Conservation (phyloP, 768 basidiomycete genomes). For the Boletus reticulatus region DNA sequence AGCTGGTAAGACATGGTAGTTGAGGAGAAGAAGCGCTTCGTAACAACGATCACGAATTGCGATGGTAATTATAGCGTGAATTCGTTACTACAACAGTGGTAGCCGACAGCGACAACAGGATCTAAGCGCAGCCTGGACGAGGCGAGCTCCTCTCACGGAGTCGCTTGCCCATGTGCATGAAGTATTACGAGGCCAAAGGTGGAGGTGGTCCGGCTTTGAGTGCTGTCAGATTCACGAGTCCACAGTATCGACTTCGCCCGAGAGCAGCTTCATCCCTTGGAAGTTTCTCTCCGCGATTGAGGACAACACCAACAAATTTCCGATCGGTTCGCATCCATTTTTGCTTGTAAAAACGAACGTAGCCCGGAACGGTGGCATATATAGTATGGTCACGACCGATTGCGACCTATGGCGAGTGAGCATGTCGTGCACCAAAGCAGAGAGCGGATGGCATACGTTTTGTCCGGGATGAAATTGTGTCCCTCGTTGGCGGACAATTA, state of each 20-base stretch:
- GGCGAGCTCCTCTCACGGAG: not conserved
- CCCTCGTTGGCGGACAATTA: slow-evolving; percentile 93
- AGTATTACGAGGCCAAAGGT: slow-evolving; percentile 5
- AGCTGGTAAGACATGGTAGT: slow-evolving; percentile 36
- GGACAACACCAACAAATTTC: slow-evolving; percentile 81
- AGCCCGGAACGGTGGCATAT: slow-evolving; percentile 87
- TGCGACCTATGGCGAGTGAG: slow-evolving; percentile 57
- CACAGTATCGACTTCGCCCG: slow-evolving; percentile 87
- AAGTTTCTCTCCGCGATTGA: slow-evolving; percentile 77
- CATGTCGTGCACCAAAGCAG: not conserved
- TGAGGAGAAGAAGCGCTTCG: not conserved
- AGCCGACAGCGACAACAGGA: slow-evolving; percentile 1
- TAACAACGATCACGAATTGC: not conserved
- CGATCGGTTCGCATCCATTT: slow-evolving; percentile 72
- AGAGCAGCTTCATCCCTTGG: slow-evolving; percentile 72
- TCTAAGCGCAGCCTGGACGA: not conserved
- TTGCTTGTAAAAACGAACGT: slow-evolving; percentile 90
- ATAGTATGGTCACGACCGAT: slow-evolving; percentile 95
- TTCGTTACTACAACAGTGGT: slow-evolving; percentile 17
- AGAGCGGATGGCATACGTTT: slow-evolving; percentile 57
- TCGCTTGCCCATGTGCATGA: too few relatives aligned
- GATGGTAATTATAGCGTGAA: slow-evolving; percentile 16
- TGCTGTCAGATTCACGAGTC: slow-evolving; percentile 62
- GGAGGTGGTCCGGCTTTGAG: slow-evolving; percentile 16
- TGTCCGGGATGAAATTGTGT: slow-evolving; percentile 92